Percentiles rank a stretch among this genome's conserved stretches.
Conservation (phyloP, 2,329 filamentous ascomycete genomes). For the Diaporthe velutina region DNA sequence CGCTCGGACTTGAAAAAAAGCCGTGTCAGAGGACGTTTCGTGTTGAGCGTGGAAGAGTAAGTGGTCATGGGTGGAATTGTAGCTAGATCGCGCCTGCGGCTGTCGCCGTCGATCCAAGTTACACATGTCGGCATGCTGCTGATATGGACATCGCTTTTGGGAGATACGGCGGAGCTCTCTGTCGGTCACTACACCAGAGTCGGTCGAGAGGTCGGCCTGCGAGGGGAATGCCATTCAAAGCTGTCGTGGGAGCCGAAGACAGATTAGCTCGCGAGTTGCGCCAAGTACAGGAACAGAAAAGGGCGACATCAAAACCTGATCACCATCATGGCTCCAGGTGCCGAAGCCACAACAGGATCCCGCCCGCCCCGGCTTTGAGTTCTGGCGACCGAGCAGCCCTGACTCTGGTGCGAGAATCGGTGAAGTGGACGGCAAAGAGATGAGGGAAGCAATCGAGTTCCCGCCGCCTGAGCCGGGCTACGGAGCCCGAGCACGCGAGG, state of each 20-base stretch:
- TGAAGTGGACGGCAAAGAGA: slow-evolving; percentile 16
- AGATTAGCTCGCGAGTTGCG: background rate
- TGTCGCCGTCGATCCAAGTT: background rate
- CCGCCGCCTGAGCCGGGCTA: slow-evolving; percentile 33
- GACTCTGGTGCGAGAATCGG: slow-evolving; percentile 34
- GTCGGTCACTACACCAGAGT: background rate
- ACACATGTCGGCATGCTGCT: background rate
- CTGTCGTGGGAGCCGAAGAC: background rate
- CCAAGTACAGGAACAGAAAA: background rate
- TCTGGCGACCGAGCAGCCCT: slow-evolving; percentile 34
- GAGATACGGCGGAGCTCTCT: background rate
- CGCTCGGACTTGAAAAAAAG: background rate
- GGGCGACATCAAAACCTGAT: slow-evolving; percentile 29
- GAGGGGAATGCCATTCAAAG: background rate
- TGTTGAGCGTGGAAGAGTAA: background rate
- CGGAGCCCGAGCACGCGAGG: slow-evolving; percentile 12
- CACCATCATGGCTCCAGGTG: background rate
- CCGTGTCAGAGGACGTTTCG: background rate
- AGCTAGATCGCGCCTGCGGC: background rate
- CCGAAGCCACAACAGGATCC: slow-evolving; percentile 12
- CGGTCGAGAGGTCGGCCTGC: background rate
- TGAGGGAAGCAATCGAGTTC: slow-evolving; percentile 17
- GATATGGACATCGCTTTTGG: background rate
- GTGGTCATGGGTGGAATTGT: background rate
- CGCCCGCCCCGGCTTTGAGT: slow-evolving; percentile 36